Evolutionary conservation across 352 stramenopile species (phyloP), one percentile per base, ranked within the genome.

Genomic region (Proteromonas lacertae): DNA sequence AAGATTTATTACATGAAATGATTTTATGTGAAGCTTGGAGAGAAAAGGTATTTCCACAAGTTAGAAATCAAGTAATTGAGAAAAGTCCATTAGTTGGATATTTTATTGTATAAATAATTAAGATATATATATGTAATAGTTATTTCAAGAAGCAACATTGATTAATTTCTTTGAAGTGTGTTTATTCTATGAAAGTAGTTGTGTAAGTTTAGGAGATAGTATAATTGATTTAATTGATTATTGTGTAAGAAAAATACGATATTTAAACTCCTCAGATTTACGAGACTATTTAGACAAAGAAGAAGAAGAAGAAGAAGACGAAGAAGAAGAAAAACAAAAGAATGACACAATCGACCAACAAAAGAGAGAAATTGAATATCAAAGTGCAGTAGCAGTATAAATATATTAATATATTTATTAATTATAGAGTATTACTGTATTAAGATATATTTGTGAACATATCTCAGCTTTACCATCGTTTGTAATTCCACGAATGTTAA

Each of bases 201-300:
- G 39, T 5, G 66, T 84, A 51, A 66, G 57, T 21, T 38, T 74
- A 33, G 57, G 69, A n/a, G 71, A 87, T 28, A 47, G 67, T 17
- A 48, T 84, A 29, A 39, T 90, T n/a, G 75, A 90, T 35, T 47
- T 90, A 3, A 42, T 86, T n/a, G 75, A 91, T 58, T 89, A 83
- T 42, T 79, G 60, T 38, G 61, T 71, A 44, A 61, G 75, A 18
- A 82, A 84, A 48, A 36, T 90, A 31, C 63, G 63, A 38, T 67
- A 66, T 56, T 50, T 87, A 2, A 59, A n/a, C n/a, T n/a, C n/a
- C n/a, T 25, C 24, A 24, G 22, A 35, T 7, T 25, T 9, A 13
- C 36, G 7, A 26, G 21, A 17, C 30, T 51, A 13, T 19, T 32
- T 31, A 10, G 32, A 20, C 12, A 30, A 29, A 37, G 38, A 29